Evolutionary conservation across 73 alveolate species (phyloP).

Genomic region (Diophrys appendiculata): DNA sequence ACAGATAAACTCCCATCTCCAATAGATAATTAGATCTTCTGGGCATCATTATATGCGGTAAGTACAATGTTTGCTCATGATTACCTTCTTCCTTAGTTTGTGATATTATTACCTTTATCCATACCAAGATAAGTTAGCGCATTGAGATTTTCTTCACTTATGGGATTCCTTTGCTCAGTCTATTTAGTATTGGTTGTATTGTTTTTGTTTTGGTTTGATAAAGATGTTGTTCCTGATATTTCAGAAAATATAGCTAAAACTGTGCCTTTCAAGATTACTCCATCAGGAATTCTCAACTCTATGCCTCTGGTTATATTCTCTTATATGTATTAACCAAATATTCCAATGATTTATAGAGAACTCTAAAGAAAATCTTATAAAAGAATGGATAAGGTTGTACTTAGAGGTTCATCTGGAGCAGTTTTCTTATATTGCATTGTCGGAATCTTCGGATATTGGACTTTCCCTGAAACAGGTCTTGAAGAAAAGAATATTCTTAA

Average conservation of each 20-base stretch:
- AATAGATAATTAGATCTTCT: constrained; percentile 20
- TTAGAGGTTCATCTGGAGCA: constrained; percentile 20
- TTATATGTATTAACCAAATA: constrained; percentile 64
- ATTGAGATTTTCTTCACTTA: constrained; percentile 45
- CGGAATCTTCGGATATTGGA: constrained; percentile 67
- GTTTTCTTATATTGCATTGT: constrained; percentile 43
- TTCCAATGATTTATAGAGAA: constrained; percentile 63
- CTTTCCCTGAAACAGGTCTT: constrained; percentile 30
- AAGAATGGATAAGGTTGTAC: constrained; percentile 21
- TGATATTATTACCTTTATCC: constrained; percentile 52
- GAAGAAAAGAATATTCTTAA: background rate
- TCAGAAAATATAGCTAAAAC: background rate
- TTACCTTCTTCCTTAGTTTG: too few relatives aligned
- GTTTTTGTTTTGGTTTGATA: constrained; percentile 35
- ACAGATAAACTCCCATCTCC: background rate
- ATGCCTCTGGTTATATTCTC: constrained; percentile 61
- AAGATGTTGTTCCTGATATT: constrained; percentile 36
- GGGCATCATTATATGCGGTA: constrained; percentile 36
- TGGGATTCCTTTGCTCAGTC: constrained; percentile 57
- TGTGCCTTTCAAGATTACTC: constrained; percentile 12
- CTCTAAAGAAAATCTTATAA: background rate
- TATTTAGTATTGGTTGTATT: constrained; percentile 34
- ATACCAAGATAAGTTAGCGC: constrained; percentile 35
- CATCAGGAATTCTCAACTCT: constrained; percentile 42
- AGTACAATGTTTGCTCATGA: background rate